Evolutionary conservation across 164 flowering plant species (phyloP).

Genomic region (Vitis rupestris): DNA sequence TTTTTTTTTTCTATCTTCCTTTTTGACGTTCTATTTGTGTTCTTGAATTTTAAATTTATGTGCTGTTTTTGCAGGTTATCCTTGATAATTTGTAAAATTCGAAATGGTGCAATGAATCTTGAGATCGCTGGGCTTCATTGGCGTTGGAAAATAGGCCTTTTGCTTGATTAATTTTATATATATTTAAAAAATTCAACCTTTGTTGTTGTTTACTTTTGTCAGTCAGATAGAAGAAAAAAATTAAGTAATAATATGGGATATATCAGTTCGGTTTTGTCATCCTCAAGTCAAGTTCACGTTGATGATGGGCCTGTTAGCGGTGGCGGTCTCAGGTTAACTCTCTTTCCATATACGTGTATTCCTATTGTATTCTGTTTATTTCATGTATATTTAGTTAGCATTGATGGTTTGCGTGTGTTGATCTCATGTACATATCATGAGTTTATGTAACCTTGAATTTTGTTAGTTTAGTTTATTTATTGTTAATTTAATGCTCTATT

Average conservation of each 20-base stretch:
- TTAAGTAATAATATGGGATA: slow-evolving; percentile 55
- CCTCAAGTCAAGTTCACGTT: slow-evolving; percentile 60
- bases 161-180: neutral
- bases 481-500: no score
- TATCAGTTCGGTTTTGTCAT: slow-evolving; percentile 59
- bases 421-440: no score
- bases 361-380: no score
- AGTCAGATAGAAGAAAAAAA: slow-evolving; percentile 7
- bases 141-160: neutral
- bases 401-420: no score
- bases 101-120: slow-evolving; percentile 17
- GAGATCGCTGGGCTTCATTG: slow-evolving; percentile 9
- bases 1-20: slow-evolving; percentile 1
- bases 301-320: slow-evolving; percentile 83
- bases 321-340: slow-evolving; percentile 80
- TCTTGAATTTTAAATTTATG: no score
- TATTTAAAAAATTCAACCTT: neutral
- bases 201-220: neutral
- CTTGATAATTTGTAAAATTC: slow-evolving; percentile 9
- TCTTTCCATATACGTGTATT: no score
- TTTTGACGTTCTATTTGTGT: no score
- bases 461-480: no score
- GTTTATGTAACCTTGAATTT: no score
- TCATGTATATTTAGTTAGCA: no score
- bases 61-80: slow-evolving; percentile 19